Conservation (phyloP, 2,329 filamentous ascomycete species). For the Penicillium sp. region DNA sequence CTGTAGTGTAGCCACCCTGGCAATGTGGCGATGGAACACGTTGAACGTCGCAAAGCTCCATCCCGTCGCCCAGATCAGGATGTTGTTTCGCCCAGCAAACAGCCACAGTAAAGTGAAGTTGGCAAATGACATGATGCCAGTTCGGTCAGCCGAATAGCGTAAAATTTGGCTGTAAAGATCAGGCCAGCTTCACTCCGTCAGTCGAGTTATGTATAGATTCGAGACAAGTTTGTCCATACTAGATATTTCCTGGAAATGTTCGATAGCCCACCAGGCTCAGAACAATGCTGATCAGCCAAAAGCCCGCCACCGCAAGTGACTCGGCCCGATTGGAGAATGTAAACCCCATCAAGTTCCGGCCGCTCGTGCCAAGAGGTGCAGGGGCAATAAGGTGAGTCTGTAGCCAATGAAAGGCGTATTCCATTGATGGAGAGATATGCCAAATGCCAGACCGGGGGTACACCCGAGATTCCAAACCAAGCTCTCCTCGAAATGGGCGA, state of each 20-base stretch:
- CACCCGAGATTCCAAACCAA: background rate
- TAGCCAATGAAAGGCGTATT: conserved; percentile 28
- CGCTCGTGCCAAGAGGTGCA: conserved; percentile 41
- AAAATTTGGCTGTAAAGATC: conserved; percentile 36
- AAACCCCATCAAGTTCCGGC: conserved; percentile 40
- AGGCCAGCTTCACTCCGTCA: conserved; percentile 26
- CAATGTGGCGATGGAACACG: conserved; percentile 63
- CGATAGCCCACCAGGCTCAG: conserved; percentile 45
- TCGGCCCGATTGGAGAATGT: conserved; percentile 49
- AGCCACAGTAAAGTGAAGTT: conserved; percentile 63
- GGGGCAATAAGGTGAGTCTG: conserved; percentile 42
- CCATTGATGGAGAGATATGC: background rate
- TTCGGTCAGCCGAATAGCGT: conserved; percentile 59
- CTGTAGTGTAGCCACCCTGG: conserved; percentile 57
- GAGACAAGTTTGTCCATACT: conserved; percentile 31
- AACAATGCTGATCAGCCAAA: conserved; percentile 43
- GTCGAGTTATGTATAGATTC: background rate
- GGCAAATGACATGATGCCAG: conserved; percentile 59
- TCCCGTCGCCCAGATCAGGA: conserved; percentile 61
- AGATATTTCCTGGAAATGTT: conserved; percentile 45
- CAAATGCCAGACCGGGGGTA: conserved; percentile 2
- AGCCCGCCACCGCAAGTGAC: conserved; percentile 41
- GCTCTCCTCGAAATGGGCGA: conserved; percentile 4
- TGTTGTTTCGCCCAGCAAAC: conserved; percentile 62
- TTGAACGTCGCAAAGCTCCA: conserved; percentile 65